Conservation (phyloP, 768 basidiomycete genomes). For the Sutorius australiensis region DNA sequence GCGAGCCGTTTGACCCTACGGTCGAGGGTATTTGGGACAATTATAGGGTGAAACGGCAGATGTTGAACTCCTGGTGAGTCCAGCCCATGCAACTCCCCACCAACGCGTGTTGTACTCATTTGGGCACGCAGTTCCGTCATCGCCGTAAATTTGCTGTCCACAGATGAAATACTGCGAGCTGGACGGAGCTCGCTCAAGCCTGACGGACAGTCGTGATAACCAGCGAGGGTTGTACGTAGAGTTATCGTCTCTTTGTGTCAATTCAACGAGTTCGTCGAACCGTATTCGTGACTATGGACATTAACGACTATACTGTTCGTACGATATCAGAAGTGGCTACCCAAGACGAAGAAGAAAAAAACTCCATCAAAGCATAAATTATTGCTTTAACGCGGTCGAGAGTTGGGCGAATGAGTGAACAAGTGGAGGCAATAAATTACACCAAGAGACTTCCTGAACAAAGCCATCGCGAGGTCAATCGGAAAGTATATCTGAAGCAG, state of each 20-base stretch:
- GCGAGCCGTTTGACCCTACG: constrained; percentile 95
- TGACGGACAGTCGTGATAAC: constrained; percentile 56
- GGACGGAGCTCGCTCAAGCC: constrained; percentile 85
- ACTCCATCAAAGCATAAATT: constrained; percentile 26
- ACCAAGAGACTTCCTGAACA: constrained; percentile 5
- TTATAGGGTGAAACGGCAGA: constrained; percentile 97
- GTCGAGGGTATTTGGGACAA: constrained; percentile 98
- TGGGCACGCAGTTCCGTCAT: constrained; percentile 70
- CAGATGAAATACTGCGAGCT: constrained; percentile 92
- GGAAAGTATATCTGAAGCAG: constrained; percentile 41
- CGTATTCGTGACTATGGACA: constrained; percentile 26
- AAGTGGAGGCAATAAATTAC: constrained; percentile 24
- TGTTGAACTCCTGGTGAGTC: constrained; percentile 92
- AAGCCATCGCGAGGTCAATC: constrained; percentile 24
- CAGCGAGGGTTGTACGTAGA: constrained; percentile 14
- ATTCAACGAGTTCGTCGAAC: constrained; percentile 12
- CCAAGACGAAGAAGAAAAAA: constrained; percentile 6
- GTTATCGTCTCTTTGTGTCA: constrained; percentile 22
- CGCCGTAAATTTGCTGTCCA: constrained; percentile 90
- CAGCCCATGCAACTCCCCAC: constrained; percentile 5
- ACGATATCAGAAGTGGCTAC: constrained; percentile 19
- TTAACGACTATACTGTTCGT: constrained; percentile 30
- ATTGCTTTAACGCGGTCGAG: constrained; percentile 16
- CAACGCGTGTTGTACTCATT: constrained; percentile 24
- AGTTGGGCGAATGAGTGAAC: constrained; percentile 19